Evolutionary conservation across 331 rosid species (phyloP), one percentile per base, ranked within the genome.

Genomic region (Malus hybrid): DNA sequence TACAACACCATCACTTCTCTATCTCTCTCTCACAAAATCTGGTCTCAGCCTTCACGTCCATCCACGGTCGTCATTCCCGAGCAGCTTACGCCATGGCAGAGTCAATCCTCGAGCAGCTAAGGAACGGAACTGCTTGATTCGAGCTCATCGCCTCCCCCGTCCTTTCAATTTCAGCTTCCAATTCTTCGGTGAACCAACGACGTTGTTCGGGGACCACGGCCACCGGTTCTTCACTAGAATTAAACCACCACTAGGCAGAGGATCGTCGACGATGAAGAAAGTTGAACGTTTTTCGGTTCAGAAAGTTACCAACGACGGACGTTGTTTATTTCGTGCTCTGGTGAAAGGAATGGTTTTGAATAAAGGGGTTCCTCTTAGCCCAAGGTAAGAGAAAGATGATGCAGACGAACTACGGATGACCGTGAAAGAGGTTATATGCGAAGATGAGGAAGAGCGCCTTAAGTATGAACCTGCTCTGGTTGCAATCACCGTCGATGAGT

Each of bases 331-430:
- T 88, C 96, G 97, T 74, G 99, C 97, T 4, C 80, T 94, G 88
- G 99, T 88, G 66, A 94, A 92, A 80, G 97, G 97, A 84, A 95
- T 95, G 97, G 91, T 97, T 82, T 81, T 82, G 83, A 92, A 95
- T 72, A 89, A 87, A 83, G 97, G 97, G 59, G 42, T 76, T 55
- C 69, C 86, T 82, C 89, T 92, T 54, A 86, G 86, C 57, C 92
- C 89, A 34, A 83, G 75, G 5, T 87, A 88, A 76, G 97, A 95
- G 88, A 92, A 89, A 85, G 93, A 92, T 27, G 81, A 81, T 80
- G 96, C 97, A 94, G 97, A 94, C 81, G 97, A 94, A 33, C 84
- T 94, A 79, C 84, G 97, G 77, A 80, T 89, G 91, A 97, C 99
- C 54, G 97, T 92, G 80, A 94, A 88, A 85, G 99, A 94, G 78